phyloP scores from a whole-genome alignment of 78 protist species.

The Tieghemostelium lacteum region DNA sequence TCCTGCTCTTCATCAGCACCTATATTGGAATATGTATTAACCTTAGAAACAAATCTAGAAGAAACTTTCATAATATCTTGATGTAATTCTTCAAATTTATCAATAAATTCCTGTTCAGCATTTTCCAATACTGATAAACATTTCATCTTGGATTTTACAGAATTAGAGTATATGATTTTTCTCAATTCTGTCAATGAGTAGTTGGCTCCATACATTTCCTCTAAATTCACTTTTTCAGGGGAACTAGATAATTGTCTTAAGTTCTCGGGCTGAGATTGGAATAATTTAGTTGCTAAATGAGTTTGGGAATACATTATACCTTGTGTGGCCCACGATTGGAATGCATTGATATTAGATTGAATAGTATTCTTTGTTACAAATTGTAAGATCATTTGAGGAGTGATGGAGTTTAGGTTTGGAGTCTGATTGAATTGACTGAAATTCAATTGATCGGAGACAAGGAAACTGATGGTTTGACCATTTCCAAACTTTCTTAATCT shows the following conservation, averaged over 20 bases:
- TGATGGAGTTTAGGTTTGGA: background rate
- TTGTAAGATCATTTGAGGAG: background rate
- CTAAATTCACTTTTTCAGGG: background rate
- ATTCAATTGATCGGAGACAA: background rate
- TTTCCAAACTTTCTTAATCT: constrained; percentile 31
- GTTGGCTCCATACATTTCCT: background rate
- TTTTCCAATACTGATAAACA: no score
- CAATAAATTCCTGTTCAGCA: background rate
- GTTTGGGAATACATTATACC: background rate
- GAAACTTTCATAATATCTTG: no score
- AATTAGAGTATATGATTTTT: background rate
- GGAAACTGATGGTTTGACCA: constrained; percentile 3
- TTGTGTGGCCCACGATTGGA: background rate
- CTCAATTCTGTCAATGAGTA: background rate
- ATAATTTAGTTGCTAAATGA: background rate
- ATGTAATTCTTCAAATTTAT: background rate
- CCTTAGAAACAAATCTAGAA: background rate
- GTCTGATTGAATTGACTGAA: background rate
- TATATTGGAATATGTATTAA: background rate
- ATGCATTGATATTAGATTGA: background rate
- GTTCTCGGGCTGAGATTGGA: background rate
- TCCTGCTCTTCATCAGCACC: constrained; percentile 3
- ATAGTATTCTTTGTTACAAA: background rate
- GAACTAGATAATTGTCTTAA: background rate
- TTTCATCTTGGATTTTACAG: no score